phyloP scores from a whole-genome alignment of 768 basidiomycete genomes.

The Suillus bovinus region DNA sequence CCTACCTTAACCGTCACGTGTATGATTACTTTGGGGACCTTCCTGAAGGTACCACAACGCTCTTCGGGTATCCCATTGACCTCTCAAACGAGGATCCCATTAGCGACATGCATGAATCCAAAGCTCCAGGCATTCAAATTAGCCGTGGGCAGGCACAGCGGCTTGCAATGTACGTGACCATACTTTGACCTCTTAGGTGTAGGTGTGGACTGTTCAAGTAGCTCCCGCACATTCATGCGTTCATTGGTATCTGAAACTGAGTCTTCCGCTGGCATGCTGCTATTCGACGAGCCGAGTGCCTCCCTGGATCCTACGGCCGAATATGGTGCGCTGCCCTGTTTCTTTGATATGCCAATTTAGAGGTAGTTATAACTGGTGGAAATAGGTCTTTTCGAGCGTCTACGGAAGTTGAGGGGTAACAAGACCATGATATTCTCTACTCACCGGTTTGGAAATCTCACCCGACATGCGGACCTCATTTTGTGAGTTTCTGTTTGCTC shows the following conservation, averaged over 20 bases:
- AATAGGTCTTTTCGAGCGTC: conserved; percentile 66
- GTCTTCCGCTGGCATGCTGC: conserved; percentile 52
- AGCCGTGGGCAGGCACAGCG: conserved; percentile 78
- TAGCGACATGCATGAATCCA: conserved; percentile 43
- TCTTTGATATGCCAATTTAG: neutral
- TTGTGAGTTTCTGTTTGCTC: conserved; percentile 42
- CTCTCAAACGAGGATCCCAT: conserved; percentile 35
- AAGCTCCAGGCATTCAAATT: conserved; percentile 38
- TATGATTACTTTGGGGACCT: conserved; percentile 58
- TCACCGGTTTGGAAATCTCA: conserved; percentile 61
- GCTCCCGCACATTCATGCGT: conserved; percentile 74
- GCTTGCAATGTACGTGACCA: conserved; percentile 54
- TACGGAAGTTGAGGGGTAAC: conserved; percentile 68
- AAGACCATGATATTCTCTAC: conserved; percentile 86
- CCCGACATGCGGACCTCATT: conserved; percentile 69
- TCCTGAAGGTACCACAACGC: conserved; percentile 60
- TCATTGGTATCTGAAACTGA: conserved; percentile 46
- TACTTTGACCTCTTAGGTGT: neutral
- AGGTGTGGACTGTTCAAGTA: conserved; percentile 20
- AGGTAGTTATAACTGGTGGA: neutral
- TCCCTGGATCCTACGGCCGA: conserved; percentile 76
- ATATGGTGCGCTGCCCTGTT: conserved; percentile 43
- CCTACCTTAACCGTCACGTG: conserved; percentile 71
- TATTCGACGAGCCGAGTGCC: conserved; percentile 76
- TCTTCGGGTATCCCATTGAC: conserved; percentile 62